These are phyloP conservation scores for Boletus patriciae DNA, from an alignment of 768 basidiomycete genomes.

Conservation along the genomic window DNA sequence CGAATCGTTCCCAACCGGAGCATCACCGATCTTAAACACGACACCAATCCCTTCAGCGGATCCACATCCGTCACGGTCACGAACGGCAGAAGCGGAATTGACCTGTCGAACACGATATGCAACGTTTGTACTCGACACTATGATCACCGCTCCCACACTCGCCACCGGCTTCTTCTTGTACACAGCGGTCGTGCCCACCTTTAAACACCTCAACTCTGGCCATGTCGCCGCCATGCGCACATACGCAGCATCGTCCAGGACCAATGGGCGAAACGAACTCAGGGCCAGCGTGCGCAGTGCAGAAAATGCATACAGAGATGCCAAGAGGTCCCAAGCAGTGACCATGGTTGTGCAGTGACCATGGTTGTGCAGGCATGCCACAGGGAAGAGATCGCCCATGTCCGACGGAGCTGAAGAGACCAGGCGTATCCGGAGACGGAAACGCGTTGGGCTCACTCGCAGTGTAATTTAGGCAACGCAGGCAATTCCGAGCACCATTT, in stretches of 20 bases:
- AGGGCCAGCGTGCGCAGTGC: slow-evolving; percentile 7
- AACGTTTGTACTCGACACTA: slow-evolving; percentile 14
- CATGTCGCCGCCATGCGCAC: slow-evolving; percentile 7
- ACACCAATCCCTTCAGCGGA: background rate
- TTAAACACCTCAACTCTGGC: slow-evolving; percentile 12
- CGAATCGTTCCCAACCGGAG: slow-evolving; percentile 4
- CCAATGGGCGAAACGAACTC: slow-evolving; percentile 7
- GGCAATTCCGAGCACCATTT: too few species aligned
- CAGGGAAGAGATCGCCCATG: background rate
- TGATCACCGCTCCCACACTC: slow-evolving; percentile 14
- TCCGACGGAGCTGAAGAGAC: too few species aligned
- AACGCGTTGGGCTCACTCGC: background rate
- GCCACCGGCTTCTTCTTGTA: slow-evolving; percentile 6
- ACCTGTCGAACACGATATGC: slow-evolving; percentile 18
- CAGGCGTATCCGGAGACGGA: background rate
- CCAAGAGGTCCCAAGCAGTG: slow-evolving; percentile 1
- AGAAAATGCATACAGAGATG: slow-evolving; percentile 9
- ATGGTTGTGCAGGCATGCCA: too few species aligned
- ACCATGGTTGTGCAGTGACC: background rate
- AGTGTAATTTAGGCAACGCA: too few species aligned
- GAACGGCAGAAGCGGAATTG: background rate
- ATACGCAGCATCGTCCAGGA: slow-evolving; percentile 14
- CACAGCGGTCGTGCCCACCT: slow-evolving; percentile 6
- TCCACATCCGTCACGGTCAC: background rate
- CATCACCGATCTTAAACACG: slow-evolving; percentile 15